phyloP scores from a whole-genome alignment of 208 protist genomes.

The Trichomonas vaginalis region DNA sequence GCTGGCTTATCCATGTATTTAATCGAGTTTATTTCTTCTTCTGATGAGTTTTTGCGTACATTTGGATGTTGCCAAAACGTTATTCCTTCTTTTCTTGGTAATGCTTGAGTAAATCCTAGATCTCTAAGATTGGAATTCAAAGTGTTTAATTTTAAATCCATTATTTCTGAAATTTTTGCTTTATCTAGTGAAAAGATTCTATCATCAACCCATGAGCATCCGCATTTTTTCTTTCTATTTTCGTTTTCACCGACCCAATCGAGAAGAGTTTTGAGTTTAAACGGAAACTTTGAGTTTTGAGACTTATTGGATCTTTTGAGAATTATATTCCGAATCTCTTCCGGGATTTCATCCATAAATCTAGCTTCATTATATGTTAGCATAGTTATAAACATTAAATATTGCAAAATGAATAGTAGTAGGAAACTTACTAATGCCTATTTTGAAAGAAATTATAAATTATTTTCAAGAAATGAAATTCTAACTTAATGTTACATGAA shows the following conservation, averaged over 20 bases:
- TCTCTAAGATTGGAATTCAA: neutral
- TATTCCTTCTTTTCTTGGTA: too few species aligned
- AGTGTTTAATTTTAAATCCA: neutral
- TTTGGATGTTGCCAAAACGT: neutral
- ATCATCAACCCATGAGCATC: neutral
- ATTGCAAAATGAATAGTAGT: too few species aligned
- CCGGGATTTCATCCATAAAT: neutral
- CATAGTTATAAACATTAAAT: too few species aligned
- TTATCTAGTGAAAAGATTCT: neutral
- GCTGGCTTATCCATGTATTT: neutral
- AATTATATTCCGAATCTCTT: neutral
- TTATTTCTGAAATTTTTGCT: neutral
- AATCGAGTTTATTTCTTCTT: neutral
- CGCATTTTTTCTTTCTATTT: neutral
- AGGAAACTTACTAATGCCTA: too few species aligned
- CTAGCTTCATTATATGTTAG: too few species aligned
- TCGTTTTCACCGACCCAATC: neutral
- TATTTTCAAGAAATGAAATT: too few species aligned
- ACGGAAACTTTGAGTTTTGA: neutral
- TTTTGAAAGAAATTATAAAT: too few species aligned
- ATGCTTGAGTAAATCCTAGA: neutral
- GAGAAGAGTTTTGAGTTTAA: neutral
- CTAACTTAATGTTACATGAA: too few species aligned
- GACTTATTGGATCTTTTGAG: neutral
- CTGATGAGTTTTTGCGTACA: neutral